These are phyloP conservation scores for Cantharellus cinnabarinus DNA, from an alignment of 768 basidiomycete genomes.

Conservation along the genomic window DNA sequence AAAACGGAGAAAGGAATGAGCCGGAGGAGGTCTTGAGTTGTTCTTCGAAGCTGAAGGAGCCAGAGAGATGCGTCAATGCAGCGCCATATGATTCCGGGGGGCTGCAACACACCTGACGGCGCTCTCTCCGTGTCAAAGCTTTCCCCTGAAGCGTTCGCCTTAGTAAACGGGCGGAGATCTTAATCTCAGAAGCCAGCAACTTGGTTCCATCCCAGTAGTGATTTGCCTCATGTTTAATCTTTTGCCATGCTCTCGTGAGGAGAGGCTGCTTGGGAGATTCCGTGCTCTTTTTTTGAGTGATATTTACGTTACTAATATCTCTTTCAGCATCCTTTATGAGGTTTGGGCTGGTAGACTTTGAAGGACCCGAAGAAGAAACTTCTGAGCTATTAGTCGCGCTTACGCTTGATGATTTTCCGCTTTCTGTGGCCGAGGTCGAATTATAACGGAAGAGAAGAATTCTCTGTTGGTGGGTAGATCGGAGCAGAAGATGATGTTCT, in stretches of 20 bases:
- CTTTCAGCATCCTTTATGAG: background rate
- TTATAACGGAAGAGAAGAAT: too few species aligned
- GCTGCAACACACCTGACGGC: slow-evolving; percentile 48
- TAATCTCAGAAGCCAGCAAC: slow-evolving; percentile 81
- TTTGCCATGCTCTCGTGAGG: slow-evolving; percentile 55
- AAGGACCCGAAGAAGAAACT: background rate
- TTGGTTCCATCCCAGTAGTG: slow-evolving; percentile 98
- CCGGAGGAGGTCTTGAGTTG: slow-evolving; percentile 79
- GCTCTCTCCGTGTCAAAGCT: slow-evolving; percentile 75
- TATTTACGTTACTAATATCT: background rate
- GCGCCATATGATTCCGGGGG: background rate
- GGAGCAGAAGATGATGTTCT: too few species aligned
- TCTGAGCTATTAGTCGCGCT: too few species aligned
- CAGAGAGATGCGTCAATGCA: background rate
- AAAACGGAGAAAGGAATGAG: slow-evolving; percentile 92
- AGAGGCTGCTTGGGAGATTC: slow-evolving; percentile 11
- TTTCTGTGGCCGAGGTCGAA: too few species aligned
- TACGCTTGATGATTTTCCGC: too few species aligned
- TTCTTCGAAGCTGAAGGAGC: slow-evolving; percentile 56
- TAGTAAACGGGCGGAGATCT: slow-evolving; percentile 70
- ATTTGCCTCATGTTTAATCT: slow-evolving; percentile 82
- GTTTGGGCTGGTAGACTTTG: background rate
- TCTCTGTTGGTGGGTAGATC: too few species aligned
- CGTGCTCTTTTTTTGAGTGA: background rate
- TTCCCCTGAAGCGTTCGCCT: slow-evolving; percentile 88